Base-by-base conservation (phyloP, 148 eudicot species). In the Arctostaphylos glauca region DNA sequence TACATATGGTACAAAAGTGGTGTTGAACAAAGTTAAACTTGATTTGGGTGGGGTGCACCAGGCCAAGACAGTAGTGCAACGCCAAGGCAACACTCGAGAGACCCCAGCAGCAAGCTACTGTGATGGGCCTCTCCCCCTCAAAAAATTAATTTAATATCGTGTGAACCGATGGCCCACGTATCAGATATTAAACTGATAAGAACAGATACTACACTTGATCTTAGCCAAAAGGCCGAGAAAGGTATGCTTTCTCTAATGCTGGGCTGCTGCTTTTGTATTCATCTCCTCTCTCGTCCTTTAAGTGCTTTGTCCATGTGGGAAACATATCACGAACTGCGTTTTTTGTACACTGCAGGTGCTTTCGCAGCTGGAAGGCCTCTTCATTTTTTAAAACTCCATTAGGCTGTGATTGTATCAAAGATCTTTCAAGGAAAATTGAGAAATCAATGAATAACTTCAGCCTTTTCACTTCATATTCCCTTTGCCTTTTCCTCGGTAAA, bases 141-240 rank as follows among this genome's bases (percentile, higher is more conserved):
- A 76, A 76, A 81, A 76, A 81, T 77, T 67, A 85, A 81, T 76
- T 85, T 85, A 81, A 81, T 85, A 85, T 81, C 84, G 18, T 81
- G 83, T 86, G 87, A 19, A 48, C 78, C 85, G 7, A 74, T 82
- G 86, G 80, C 85, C 84, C 88, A 87, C 87, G 16, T 89, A 87
- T 87, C 91, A 89, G 87, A 87, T 89, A 87, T 87, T 87, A 89
- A 89, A 89, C 90, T 87, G 91, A 89, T 87, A 87, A 89, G 86
- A 87, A 87, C 90, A 89, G 83, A 87, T 87, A 87, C 88, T 89
- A 86, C 90, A 88, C 86, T 86, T 88, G 87, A 88, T 88, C 90
- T 87, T 89, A 89, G 91, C 91, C 91, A 86, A 89, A 89, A 89
- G 89, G 91, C 92, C 90, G 90, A 90, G 92, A 90, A 86, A 88